Base-by-base conservation (phyloP, 2,329 filamentous ascomycete species). In the Colletotrichum sidae region DNA sequence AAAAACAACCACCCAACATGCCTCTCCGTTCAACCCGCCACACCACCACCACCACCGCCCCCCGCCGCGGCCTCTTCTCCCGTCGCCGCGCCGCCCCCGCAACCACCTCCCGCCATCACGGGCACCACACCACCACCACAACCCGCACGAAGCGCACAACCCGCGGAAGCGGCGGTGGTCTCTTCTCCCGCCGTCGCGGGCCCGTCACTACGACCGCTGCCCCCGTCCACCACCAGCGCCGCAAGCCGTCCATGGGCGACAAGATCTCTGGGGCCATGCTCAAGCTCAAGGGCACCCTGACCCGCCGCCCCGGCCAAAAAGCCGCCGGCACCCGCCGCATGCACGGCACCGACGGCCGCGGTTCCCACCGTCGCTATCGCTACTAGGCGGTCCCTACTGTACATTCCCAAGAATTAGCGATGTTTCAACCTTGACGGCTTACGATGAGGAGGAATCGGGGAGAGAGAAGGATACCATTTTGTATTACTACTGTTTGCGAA, bases 231-330 rank as follows among this genome's bases (percentile, higher is more conserved):
- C 89, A 91, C 74, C 90, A 92, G 58, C 86, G 87, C 75, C 88
- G 91, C 72, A 87, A 89, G 72, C 84, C 87, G 3, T 87, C 84
- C 44, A 81, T 94, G 69, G 90, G 90, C 51, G 92, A 95, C 80
- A 95, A 94, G 79, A 84, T 95, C 70, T 89, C 86, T 54, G 92
- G 92, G 15, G 92, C 91, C 0, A 81, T 95, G 76, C 83, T 92
- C 80, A 92, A 87, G 81, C 77, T 95, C 68, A 89, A 88, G 77
- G 92, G 92, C 8, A 87, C 82, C 58, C 74, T 95, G 62, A 94
- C 90, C 1, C 78, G 87, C 52, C 83, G 88, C 45, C 90, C 91
- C 2, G 92, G 89, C 15, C 52, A 61, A 35, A 54, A 91, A 88
- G 91, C 90, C 75, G 90, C 91, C 70, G 91, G 91, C 35, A 91